These are phyloP conservation scores for Stachybotrys chartarum DNA, from an alignment of 2,329 filamentous ascomycete genomes.

Conservation along the genomic window DNA sequence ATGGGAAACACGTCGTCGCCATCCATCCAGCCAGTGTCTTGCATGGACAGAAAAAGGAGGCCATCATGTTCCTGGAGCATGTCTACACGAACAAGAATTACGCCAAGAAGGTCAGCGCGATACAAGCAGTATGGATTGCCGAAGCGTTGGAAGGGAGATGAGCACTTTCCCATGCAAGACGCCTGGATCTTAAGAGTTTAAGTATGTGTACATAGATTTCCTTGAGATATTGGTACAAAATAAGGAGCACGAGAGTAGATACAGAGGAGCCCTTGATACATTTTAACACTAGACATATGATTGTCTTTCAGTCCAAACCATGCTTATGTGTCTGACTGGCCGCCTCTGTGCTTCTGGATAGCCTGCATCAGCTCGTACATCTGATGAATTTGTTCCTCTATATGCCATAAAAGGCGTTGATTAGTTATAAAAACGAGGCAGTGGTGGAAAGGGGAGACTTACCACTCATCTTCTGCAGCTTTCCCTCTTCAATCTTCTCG, in stretches of 20 bases:
- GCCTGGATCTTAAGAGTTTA: background rate
- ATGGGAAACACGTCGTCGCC: conserved; percentile 52
- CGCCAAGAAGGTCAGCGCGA: conserved; percentile 56
- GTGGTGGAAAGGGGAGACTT: conserved; percentile 22
- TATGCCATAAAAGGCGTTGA: background rate
- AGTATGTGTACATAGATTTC: conserved; percentile 4
- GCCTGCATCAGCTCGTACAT: conserved; percentile 90
- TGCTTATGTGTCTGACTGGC: conserved; percentile 16
- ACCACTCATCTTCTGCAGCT: conserved; percentile 94
- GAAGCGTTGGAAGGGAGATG: conserved; percentile 33
- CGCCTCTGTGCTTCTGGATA: conserved; percentile 43
- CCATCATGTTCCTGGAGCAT: conserved; percentile 62
- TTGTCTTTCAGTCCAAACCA: background rate
- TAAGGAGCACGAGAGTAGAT: background rate
- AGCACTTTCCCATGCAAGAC: too few species aligned
- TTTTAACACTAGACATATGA: background rate
- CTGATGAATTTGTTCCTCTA: conserved; percentile 89
- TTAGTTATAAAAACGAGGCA: background rate
- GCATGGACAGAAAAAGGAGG: conserved; percentile 56
- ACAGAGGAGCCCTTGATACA: background rate
- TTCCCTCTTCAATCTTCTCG: conserved; percentile 73
- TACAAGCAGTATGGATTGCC: conserved; percentile 53
- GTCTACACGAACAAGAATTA: conserved; percentile 62
- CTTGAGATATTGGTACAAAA: too few species aligned
- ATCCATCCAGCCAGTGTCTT: conserved; percentile 58